Evolutionary conservation across 208 protist genomes (phyloP).

Genomic region (Trypanosoma boissoni): DNA sequence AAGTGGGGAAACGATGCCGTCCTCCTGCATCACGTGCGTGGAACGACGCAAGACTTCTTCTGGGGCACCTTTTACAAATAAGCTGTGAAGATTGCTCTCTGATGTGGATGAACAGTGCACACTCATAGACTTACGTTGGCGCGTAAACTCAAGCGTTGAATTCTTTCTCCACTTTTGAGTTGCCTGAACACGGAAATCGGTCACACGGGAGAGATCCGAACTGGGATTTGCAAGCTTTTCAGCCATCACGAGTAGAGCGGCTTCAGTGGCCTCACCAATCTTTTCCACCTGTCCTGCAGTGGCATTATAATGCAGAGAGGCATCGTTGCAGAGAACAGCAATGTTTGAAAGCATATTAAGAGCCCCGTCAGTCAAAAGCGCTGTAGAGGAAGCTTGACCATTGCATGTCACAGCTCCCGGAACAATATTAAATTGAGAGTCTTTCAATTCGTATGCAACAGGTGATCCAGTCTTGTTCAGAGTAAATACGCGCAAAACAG

Average conservation of each 20-base stretch:
- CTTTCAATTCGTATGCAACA: constrained; percentile 43
- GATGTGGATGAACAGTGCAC: constrained; percentile 59
- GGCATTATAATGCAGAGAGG: constrained; percentile 48
- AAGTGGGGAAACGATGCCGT: constrained; percentile 52
- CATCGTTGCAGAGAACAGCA: constrained; percentile 80
- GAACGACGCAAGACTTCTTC: constrained; percentile 92
- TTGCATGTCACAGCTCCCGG: constrained; percentile 27
- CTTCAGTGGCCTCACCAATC: constrained; percentile 90
- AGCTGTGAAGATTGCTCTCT: constrained; percentile 21
- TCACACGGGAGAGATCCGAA: constrained; percentile 6
- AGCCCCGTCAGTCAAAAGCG: constrained; percentile 36
- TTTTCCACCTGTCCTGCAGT: constrained; percentile 45
- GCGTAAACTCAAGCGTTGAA: constrained; percentile 93
- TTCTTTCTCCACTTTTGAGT: constrained; percentile 47
- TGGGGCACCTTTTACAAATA: constrained; percentile 95
- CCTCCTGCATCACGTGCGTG: constrained; percentile 41
- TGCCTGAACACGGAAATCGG: constrained; percentile 28
- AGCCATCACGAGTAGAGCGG: constrained; percentile 83
- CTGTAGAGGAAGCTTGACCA: constrained; percentile 7
- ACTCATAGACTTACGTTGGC: constrained; percentile 95
- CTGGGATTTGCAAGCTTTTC: constrained; percentile 83
- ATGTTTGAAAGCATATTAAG: constrained; percentile 58
- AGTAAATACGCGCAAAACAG: constrained; percentile 73
- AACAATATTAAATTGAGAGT: constrained; percentile 54
- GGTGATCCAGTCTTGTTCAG: constrained; percentile 11